Base-by-base conservation (phyloP, 257 asterid species). In the Solanum paucissectum region DNA sequence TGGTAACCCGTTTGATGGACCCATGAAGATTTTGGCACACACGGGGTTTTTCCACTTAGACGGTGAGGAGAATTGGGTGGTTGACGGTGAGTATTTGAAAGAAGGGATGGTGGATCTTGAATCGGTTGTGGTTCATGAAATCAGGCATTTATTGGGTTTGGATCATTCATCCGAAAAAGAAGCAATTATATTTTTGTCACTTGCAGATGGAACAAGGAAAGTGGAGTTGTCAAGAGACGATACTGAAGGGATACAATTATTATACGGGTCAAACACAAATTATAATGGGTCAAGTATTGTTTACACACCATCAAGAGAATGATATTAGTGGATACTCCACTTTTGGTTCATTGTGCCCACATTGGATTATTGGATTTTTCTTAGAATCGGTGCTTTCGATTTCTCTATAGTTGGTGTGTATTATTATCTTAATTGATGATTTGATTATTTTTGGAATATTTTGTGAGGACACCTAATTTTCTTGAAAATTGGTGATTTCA, bases 81-180 rank as follows among this genome's bases (percentile, higher is more conserved):
- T 93, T 5, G 93, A 95, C 88, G 96, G 97, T 4, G 86, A 91
- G 9, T 93, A 89, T 69, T 9, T 87, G 23, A 87, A 87, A 62
- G 87, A 91, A 29, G 66, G 94, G 42, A 87, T 92, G 72, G 18
- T 88, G 85, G 99, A 96, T 91, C 86, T 96, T 90, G 98, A 96
- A 87, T 95, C 98, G 6, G 98, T 96, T 8, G 99, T 93, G 88
- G 97, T 95, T 55, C 99, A 96, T 55, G 99, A 95, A 83, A 96
- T 96, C 89, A 98, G 98, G 88, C 98, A 96, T 86, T 86, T 95
- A 13, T 93, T 96, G 86, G 99, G 99, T 87, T 88, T 96, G 92
- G 99, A 98, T 62, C 98, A 96, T 84, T 95, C 98, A 55, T 93
- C 97, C 18, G 93, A 93, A 3, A 93, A 90, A 72, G 94, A 91